Percentiles rank a stretch among this genome's conserved stretches.
These are phyloP conservation scores for Spironucleus salmonicida DNA, from an alignment of 208 protist species.

Conservation along the genomic window DNA sequence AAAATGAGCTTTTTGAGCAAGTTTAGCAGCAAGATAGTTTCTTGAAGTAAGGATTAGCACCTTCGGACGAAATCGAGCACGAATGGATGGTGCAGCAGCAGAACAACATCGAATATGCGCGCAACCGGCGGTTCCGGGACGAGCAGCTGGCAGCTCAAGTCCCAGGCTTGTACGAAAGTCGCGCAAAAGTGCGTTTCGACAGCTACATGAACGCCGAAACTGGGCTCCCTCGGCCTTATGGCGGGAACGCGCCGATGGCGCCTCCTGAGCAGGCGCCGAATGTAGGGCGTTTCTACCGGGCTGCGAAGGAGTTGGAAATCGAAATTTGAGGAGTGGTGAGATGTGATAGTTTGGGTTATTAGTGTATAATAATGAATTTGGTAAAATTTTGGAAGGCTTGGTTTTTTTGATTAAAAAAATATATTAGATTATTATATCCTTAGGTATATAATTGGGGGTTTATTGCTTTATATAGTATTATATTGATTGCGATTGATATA, in stretches of 20 bases:
- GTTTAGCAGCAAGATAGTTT: not conserved
- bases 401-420: too few relatives aligned
- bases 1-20: not conserved
- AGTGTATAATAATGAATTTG: too few relatives aligned
- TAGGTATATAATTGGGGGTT: too few relatives aligned
- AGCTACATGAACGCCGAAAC: not conserved
- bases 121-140: not conserved
- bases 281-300: not conserved
- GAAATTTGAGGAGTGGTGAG: too few relatives aligned
- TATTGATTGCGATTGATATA: too few relatives aligned
- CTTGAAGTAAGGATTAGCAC: not conserved
- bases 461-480: too few relatives aligned
- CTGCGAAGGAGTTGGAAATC: too few relatives aligned
- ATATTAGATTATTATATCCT: too few relatives aligned
- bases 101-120: not conserved
- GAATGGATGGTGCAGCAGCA: slow-evolving; percentile 20
- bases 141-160: not conserved
- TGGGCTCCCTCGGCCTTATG: slow-evolving; percentile 17
- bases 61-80: slow-evolving; percentile 19
- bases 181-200: slow-evolving; percentile 13
- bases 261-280: not conserved
- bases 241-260: not conserved
- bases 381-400: too few relatives aligned
- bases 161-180: not conserved
- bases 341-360: too few relatives aligned